phyloP scores from a whole-genome alignment of 129 eudicot genomes.

The Saposhnikovia divaricata region DNA sequence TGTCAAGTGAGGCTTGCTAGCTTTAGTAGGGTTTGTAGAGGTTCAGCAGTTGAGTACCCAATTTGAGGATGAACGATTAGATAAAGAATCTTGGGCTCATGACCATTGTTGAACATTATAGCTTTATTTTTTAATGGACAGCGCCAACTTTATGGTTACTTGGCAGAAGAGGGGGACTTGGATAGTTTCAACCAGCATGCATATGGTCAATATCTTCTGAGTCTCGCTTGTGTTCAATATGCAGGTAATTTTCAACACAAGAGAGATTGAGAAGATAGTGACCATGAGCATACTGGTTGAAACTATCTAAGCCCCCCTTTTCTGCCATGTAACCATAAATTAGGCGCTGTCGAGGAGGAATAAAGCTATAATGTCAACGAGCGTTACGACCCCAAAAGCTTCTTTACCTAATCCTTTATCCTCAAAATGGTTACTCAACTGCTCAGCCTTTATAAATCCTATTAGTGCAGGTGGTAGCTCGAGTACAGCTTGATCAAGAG shows the following conservation, averaged over 20 bases:
- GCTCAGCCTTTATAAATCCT: too few relatives aligned
- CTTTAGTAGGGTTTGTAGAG: too few relatives aligned
- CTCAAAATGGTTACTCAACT: too few relatives aligned
- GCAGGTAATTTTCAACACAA: too few relatives aligned
- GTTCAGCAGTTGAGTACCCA: too few relatives aligned
- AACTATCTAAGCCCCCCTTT: slow-evolving; percentile 44
- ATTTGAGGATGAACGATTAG: slow-evolving; percentile 13
- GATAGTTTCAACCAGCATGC: slow-evolving; percentile 61
- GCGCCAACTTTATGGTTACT: slow-evolving; percentile 62
- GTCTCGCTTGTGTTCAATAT: too few relatives aligned
- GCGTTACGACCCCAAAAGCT: slow-evolving; percentile 43
- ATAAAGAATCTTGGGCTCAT: slow-evolving; percentile 44
- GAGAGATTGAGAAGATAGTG: too few relatives aligned
- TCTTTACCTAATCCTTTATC: slow-evolving; percentile 26
- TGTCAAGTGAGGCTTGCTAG: too few relatives aligned
- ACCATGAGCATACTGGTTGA: slow-evolving; percentile 73
- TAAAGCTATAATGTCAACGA: slow-evolving; percentile 18
- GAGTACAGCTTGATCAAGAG: too few relatives aligned
- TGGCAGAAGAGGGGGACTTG: slow-evolving; percentile 59
- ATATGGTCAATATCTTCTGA: slow-evolving; percentile 29
- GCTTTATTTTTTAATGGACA: slow-evolving; percentile 41
- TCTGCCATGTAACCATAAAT: slow-evolving; percentile 71
- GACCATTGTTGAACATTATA: slow-evolving; percentile 14
- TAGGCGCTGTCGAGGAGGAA: slow-evolving; percentile 36
- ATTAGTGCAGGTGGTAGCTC: too few relatives aligned